Conservation (phyloP, 768 basidiomycete genomes). For the Phlebiopsis gigantea region DNA sequence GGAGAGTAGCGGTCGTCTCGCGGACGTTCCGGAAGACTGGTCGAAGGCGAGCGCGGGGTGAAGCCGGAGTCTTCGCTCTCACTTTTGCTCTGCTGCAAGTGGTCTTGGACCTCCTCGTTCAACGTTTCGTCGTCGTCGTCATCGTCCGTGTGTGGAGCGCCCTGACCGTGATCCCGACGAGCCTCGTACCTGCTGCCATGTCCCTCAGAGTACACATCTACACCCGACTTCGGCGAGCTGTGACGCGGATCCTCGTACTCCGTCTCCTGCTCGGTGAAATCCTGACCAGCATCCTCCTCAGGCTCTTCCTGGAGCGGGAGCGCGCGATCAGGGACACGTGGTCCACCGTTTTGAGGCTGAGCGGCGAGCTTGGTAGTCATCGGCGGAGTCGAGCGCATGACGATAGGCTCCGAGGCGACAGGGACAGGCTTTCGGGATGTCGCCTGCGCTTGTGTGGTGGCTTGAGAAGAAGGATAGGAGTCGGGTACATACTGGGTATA, state of each 20-base stretch:
- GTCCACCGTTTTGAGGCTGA: conserved; percentile 45
- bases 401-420: conserved; percentile 11
- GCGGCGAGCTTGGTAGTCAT: conserved; percentile 35
- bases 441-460: conserved; percentile 3
- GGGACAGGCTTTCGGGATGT: conserved; percentile 20
- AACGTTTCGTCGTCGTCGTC: conserved; percentile 44
- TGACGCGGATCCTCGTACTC: conserved; percentile 30
- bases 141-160: conserved; percentile 21
- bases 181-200: conserved; percentile 23
- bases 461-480: conserved; percentile 16
- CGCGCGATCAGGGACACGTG: conserved; percentile 65
- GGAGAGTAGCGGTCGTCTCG: conserved; percentile 24
- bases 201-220: conserved; percentile 48
- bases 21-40: conserved; percentile 48
- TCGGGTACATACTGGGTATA: conserved; percentile 40
- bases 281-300: conserved; percentile 51
- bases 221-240: conserved; percentile 47
- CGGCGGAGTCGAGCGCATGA: conserved; percentile 29
- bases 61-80: conserved; percentile 31
- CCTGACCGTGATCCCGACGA: conserved; percentile 29
- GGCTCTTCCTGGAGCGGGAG: conserved; percentile 74
- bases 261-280: conserved; percentile 18
- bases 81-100: conserved; percentile 18
- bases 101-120: conserved; percentile 46
- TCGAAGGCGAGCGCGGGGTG: conserved; percentile 66